phyloP scores from a whole-genome alignment of 1,139 yeast species.

The Debaryomycetaceae sp. region DNA sequence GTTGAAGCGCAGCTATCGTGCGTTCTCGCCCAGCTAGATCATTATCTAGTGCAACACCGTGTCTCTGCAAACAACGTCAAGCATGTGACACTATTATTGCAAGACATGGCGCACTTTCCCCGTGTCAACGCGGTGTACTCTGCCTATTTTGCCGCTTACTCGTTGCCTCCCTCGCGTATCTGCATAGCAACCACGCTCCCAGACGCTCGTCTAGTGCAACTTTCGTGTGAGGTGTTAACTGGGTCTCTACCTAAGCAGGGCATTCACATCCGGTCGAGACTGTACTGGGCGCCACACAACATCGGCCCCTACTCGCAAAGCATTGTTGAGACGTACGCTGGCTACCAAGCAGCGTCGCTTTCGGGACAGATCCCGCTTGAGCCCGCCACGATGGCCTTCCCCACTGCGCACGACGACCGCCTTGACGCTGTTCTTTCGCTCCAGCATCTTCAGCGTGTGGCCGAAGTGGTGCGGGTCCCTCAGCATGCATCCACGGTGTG shows the following conservation, averaged over 20 bases:
- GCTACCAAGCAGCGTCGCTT: constrained; percentile 47
- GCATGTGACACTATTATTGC: constrained; percentile 55
- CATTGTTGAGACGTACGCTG: constrained; percentile 41
- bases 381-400: constrained; percentile 63
- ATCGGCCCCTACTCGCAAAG: constrained; percentile 97
- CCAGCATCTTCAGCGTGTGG: constrained; percentile 70
- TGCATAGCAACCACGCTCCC: constrained; percentile 66
- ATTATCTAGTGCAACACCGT: constrained; percentile 21
- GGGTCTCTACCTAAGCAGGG: constrained; percentile 44
- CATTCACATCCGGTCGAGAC: constrained; percentile 83
- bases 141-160: constrained; percentile 47
- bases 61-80: constrained; percentile 41
- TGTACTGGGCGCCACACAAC: constrained; percentile 98
- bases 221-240: constrained; percentile 50
- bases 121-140: constrained; percentile 59
- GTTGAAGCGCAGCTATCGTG: constrained; percentile 42
- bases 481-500: constrained; percentile 49
- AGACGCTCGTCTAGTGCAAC: constrained; percentile 33
- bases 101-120: constrained; percentile 61
- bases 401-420: constrained; percentile 8
- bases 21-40: constrained; percentile 41
- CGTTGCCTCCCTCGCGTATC: constrained; percentile 81
- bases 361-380: constrained; percentile 91
- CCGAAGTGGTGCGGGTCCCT: constrained; percentile 45
- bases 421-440: constrained; percentile 47